Evolutionary conservation across 129 eudicot species (phyloP).

Genomic region (Centrapalus pauciflorus): DNA sequence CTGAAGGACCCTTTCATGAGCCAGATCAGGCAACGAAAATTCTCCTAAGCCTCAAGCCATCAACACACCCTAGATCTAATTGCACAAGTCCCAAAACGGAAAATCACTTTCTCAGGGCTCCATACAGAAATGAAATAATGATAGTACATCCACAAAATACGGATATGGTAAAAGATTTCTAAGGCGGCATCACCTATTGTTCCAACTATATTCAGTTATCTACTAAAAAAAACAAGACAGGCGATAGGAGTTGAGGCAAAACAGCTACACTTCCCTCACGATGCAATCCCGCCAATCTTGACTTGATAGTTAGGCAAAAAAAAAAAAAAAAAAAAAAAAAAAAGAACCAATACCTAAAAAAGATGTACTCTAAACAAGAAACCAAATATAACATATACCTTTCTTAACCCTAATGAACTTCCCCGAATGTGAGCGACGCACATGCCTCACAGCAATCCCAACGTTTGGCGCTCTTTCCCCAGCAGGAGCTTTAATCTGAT

Average conservation of each 20-base stretch:
- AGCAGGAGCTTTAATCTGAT: conserved; percentile 52
- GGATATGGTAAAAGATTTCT: conserved; percentile 2
- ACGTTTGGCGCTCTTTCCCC: conserved; percentile 50
- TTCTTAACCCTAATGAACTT: conserved; percentile 55
- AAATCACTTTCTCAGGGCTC: neutral
- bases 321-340: no score
- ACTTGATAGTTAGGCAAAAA: neutral
- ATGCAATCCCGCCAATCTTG: neutral
- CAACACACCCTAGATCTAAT: neutral
- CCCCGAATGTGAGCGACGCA: conserved; percentile 71
- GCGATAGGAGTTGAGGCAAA: neutral
- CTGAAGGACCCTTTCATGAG: neutral
- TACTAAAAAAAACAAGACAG: neutral
- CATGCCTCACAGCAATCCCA: conserved; percentile 60
- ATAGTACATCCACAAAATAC: neutral
- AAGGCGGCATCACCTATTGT: neutral
- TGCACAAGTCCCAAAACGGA: neutral
- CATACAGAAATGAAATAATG: neutral
- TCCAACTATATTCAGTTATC: neutral
- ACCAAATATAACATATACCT: conserved; percentile 32
- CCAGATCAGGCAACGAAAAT: neutral
- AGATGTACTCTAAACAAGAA: neutral
- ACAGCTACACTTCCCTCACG: neutral
- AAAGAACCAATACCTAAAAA: neutral
- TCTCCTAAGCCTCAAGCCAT: neutral